Evolutionary conservation across 495 filamentous ascomycete species (phyloP), one percentile per base, ranked within the genome.

Genomic region (Penicillium samsonianum): DNA sequence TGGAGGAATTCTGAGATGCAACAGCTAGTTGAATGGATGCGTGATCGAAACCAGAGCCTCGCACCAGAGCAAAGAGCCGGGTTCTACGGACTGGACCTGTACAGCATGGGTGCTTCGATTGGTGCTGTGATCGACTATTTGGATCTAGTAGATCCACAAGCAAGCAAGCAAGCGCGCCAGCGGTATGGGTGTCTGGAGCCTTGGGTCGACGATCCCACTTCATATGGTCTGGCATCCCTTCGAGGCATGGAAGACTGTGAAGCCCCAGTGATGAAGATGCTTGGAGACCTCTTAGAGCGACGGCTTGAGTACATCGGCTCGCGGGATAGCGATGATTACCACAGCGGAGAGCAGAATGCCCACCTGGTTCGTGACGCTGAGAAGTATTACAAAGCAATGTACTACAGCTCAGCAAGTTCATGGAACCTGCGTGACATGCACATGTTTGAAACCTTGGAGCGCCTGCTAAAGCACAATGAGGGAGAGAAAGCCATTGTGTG

Each of bases 351-450:
- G 65, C 81, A 84, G 62, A 85, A 85, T 63, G 82, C 82, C 1
- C 71, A 76, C 50, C 54, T 84, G 1, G 75, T 84, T 10, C 70
- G 69, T n/a, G 83, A 84, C 49, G 78, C 83, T 1, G 82, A 86
- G 59, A 60, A 72, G 49, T 85, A 85, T 58, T 86, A 84, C 65
- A 82, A 75, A 50, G 72, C 76, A 26, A 85, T 86, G 81, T 84
- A 82, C 53, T 84, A 80, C 64, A 82, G 74, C 60, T 77, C 72
- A 9, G 76, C 75, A 19, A 77, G 76, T 23, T 82, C 78, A 5
- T 86, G 83, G 82, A 83, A 82, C 46, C 65, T 83, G 50, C 78
- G 82, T 10, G 83, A 84, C 65, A 70, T 69, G 6, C 83, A 86
- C 60, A 84, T 84, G 82, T 82, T 84, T 50, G 71, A 82, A 8